Evolutionary conservation across 1,284 basidiomycete species (phyloP).

Genomic region (Xerocomus minutiporus): DNA sequence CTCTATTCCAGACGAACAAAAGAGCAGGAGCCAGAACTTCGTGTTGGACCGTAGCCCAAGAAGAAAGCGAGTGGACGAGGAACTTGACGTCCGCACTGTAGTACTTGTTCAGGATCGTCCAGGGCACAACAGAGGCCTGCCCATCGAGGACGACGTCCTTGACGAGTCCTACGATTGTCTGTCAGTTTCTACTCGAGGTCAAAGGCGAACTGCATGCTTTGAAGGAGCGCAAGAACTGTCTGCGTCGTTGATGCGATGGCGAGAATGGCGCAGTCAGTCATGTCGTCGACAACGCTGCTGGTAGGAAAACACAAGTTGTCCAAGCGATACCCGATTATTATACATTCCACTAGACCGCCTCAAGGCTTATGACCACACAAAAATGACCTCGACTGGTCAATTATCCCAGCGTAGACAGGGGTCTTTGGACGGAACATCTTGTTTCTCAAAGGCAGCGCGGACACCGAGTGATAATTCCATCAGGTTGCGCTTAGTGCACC

Average conservation of each 20-base stretch:
- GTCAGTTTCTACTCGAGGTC: constrained; percentile 18
- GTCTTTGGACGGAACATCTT: too few species aligned
- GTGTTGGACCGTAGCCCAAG: constrained; percentile 34
- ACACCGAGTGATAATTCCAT: too few species aligned
- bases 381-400: not conserved
- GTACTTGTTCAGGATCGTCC: constrained; percentile 82
- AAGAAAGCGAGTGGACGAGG: constrained; percentile 43
- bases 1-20: constrained; percentile 63
- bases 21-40: constrained; percentile 52
- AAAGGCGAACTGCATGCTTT: constrained; percentile 17
- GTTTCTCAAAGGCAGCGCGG: too few species aligned
- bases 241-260: constrained; percentile 24
- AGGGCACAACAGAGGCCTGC: constrained; percentile 44
- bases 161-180: constrained; percentile 26
- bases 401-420: too few species aligned
- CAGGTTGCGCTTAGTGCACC: too few species aligned
- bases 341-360: not conserved
- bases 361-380: not conserved
- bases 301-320: not conserved
- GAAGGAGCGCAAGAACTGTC: constrained; percentile 21
- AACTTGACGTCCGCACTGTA: constrained; percentile 78
- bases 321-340: not conserved
- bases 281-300: not conserved
- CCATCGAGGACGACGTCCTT: constrained; percentile 21
- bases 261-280: constrained; percentile 28